Evolutionary conservation across 495 filamentous ascomycete species (phyloP).

Genomic region (Aspergillus ellipticus): DNA sequence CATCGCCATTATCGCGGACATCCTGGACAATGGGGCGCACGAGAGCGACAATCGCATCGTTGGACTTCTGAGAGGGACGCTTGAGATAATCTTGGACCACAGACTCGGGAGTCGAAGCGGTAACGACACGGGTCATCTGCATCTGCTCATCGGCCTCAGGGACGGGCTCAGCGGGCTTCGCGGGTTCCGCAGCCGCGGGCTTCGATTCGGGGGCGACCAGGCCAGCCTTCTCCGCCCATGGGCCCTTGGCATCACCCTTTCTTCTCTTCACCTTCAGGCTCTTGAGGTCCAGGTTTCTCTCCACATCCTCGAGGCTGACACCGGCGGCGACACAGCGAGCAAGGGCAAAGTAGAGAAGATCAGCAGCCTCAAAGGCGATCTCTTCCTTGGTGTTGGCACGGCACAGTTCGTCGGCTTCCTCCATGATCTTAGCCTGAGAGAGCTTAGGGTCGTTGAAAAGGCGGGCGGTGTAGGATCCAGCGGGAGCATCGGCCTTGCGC

Average conservation of each 20-base stretch:
- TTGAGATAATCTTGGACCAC: conserved; percentile 69
- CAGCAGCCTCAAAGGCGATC: conserved; percentile 88
- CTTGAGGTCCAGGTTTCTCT: conserved; percentile 89
- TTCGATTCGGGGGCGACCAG: conserved; percentile 47
- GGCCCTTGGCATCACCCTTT: conserved; percentile 88
- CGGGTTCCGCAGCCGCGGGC: conserved; percentile 31
- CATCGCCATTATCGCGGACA: conserved; percentile 75
- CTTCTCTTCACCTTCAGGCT: conserved; percentile 87
- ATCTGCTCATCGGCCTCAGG: conserved; percentile 61
- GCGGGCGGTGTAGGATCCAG: conserved; percentile 87
- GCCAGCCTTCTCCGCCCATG: conserved; percentile 79
- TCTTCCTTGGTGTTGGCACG: conserved; percentile 76
- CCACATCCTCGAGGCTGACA: conserved; percentile 81
- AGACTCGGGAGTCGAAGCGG: conserved; percentile 52
- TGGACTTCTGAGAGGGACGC: conserved; percentile 88
- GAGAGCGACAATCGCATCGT: conserved; percentile 83
- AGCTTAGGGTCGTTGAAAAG: conserved; percentile 90
- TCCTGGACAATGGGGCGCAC: conserved; percentile 88
- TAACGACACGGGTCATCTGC: conserved; percentile 74
- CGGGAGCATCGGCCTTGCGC: conserved; percentile 75
- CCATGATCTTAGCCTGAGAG: conserved; percentile 92
- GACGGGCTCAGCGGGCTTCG: conserved; percentile 15
- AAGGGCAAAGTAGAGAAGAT: conserved; percentile 92
- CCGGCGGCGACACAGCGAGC: conserved; percentile 81
- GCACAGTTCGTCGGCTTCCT: conserved; percentile 94